Percentiles rank a stretch among this genome's conserved stretches.
Conservation (phyloP, 1,284 basidiomycete genomes). For the Irpex lacteus region DNA sequence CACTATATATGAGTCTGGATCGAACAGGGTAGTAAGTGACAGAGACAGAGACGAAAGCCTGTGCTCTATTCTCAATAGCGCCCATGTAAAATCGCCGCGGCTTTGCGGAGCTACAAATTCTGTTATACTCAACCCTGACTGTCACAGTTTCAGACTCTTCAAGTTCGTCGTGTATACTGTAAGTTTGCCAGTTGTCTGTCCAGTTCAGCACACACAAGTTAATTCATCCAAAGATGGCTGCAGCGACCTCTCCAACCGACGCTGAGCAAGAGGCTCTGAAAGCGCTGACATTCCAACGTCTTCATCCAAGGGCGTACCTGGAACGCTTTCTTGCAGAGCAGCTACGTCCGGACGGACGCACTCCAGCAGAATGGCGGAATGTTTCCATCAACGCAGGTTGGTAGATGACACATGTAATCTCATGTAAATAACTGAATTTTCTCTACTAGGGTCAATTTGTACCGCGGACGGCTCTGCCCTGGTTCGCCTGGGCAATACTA, state of each 20-base stretch:
- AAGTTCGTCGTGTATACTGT: not conserved
- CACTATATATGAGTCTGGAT: no score
- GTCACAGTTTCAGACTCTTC: no score
- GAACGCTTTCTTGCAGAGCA: conserved; percentile 74
- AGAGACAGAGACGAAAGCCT: no score
- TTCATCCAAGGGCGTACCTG: conserved; percentile 81
- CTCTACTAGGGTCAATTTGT: conserved; percentile 71
- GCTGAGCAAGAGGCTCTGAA: not conserved
- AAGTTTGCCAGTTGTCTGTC: not conserved
- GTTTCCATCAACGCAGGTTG: conserved; percentile 71
- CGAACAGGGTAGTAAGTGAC: no score
- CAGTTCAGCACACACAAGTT: not conserved
- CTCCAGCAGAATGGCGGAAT: conserved; percentile 61
- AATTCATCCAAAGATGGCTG: not conserved
- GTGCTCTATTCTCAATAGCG: no score
- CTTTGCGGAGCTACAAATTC: no score
- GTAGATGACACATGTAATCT: conserved; percentile 25
- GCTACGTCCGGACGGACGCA: conserved; percentile 74
- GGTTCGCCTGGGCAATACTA: conserved; percentile 87
- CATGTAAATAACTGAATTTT: not conserved
- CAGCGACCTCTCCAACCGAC: not conserved
- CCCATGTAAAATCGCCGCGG: no score
- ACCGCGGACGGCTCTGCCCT: conserved; percentile 90
- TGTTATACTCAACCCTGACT: no score
- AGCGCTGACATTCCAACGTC: conserved; percentile 56